Evolutionary conservation across 2,329 filamentous ascomycete species (phyloP), one percentile per base, ranked within the genome.

Genomic region (Penicillium sp.): DNA sequence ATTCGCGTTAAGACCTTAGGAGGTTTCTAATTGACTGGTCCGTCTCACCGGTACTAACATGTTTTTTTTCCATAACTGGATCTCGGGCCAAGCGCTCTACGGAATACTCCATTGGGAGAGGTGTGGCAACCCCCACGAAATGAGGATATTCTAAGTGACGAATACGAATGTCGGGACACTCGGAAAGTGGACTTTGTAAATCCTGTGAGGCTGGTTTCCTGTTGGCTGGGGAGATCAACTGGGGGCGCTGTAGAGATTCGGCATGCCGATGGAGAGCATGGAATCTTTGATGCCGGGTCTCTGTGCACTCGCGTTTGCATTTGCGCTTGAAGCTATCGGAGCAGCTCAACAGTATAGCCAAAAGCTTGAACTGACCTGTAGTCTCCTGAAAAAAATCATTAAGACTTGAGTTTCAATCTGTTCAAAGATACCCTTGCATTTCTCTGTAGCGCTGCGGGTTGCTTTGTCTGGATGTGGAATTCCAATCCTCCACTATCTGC

Each of bases 21-120:
- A 26, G 1, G 24, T 6, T 15, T 23, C 5, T 6, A 28, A 28
- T 45, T 46, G 29, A 39, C 46, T 24, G 31, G 46, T 12, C 45
- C 44, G 47, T 49, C 53, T 59, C 58, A 59, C 61, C 53, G 54
- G 60, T 60, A 56, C 47, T 41, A 45, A 45, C 51, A 23, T 47
- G 16, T 45, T 54, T 54, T 29, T 16, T 16, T 7, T 8, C 5
- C 10, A 13, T 13, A 10, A 15, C 13, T 28, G 16, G 16, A 21
- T 42, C 26, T 42, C 23, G n/a, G 3, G 3, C 24, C n/a, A 26
- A 28, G 23, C 13, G 41, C 41, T 42, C n/a, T 16, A n/a, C 15
- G 15, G 34, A 38, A 6, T n/a, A 28, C 41, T 16, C 36, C 50
- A 48, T 26, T 39, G 9, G 45, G 43, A 39, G 45, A 10, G 18